Percentiles rank a stretch among this genome's conserved stretches.
These are phyloP conservation scores for Aspergillus pseudonomiae DNA, from an alignment of 2,329 filamentous ascomycete species.

Conservation along the genomic window DNA sequence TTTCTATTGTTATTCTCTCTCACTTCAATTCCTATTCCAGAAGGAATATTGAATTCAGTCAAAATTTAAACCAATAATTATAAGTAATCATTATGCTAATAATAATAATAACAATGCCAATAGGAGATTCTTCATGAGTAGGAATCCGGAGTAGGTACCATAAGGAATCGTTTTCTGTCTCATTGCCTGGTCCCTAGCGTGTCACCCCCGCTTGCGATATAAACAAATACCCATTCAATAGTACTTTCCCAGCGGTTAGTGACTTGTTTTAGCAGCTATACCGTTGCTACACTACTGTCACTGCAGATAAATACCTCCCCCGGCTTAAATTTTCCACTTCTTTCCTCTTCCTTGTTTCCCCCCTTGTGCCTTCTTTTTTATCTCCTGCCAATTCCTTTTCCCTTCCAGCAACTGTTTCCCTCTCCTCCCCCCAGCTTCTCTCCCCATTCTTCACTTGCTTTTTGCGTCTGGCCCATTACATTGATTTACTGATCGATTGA, in stretches of 20 bases:
- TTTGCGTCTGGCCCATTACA: not conserved
- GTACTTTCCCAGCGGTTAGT: conserved; percentile 4
- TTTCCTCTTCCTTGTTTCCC: conserved; percentile 10
- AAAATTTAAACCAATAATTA: no score
- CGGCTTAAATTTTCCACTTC: conserved; percentile 8
- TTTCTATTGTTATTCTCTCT: not conserved
- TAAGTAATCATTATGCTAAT: not conserved
- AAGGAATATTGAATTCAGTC: not conserved
- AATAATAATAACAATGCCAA: not conserved
- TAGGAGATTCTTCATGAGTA: not conserved
- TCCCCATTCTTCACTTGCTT: conserved; percentile 1
- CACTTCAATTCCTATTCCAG: not conserved
- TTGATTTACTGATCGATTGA: not conserved
- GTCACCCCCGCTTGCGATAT: conserved; percentile 5
- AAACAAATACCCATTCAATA: conserved; percentile 7
- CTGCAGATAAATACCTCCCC: conserved; percentile 6
- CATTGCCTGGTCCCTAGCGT: conserved; percentile 2
- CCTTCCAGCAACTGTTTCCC: conserved; percentile 4
- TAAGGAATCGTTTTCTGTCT: not conserved
- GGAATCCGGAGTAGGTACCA: not conserved
- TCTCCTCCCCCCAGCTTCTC: not conserved
- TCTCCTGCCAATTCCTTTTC: conserved; percentile 6
- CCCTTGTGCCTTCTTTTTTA: conserved; percentile 5
- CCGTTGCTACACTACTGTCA: conserved; percentile 2
- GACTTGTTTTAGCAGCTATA: conserved; percentile 8